Evolutionary conservation across 164 flowering plant genomes (phyloP).

Genomic region (Protea cynaroides): DNA sequence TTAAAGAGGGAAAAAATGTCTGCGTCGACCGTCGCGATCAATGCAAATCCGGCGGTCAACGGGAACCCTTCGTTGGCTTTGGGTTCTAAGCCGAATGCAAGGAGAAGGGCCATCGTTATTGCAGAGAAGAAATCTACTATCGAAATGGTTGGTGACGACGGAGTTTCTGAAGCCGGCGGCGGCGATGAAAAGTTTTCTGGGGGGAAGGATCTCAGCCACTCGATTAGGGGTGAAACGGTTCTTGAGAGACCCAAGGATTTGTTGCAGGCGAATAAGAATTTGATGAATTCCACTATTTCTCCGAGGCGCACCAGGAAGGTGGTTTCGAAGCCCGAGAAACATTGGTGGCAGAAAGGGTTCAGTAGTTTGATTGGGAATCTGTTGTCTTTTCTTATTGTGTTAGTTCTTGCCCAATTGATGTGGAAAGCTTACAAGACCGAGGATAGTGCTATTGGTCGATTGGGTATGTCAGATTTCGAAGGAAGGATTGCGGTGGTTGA

Average conservation of each 20-base stretch:
- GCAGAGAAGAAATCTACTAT: constrained; percentile 22
- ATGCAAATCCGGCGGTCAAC: constrained; percentile 45
- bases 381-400: constrained; percentile 31
- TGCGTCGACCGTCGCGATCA: constrained; percentile 64
- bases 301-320: constrained; percentile 34
- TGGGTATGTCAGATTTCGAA: constrained; percentile 42
- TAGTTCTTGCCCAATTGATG: constrained; percentile 30
- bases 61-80: constrained; percentile 30
- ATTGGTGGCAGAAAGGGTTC: constrained; percentile 50
- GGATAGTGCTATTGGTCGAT: constrained; percentile 6
- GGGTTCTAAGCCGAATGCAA: constrained; percentile 13
- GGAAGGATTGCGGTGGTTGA: constrained; percentile 55
- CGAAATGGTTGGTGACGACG: constrained; percentile 16
- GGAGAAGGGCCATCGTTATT: constrained; percentile 14
- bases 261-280: constrained; percentile 21
- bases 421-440: constrained; percentile 25
- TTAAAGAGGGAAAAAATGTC: constrained; percentile 33
- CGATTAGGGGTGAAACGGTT: constrained; percentile 41
- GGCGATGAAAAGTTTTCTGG: constrained; percentile 1
- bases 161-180: constrained; percentile 9
- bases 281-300: constrained; percentile 20
- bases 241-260: constrained; percentile 38
- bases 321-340: constrained; percentile 31
- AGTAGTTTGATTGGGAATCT: constrained; percentile 57
- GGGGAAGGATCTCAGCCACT: constrained; percentile 47